A percentile compares a stretch with the other conserved stretches of the same genome.
Evolutionary conservation across 352 stramenopile genomes (phyloP).

Genomic region (Globisporangium recalcitrans): DNA sequence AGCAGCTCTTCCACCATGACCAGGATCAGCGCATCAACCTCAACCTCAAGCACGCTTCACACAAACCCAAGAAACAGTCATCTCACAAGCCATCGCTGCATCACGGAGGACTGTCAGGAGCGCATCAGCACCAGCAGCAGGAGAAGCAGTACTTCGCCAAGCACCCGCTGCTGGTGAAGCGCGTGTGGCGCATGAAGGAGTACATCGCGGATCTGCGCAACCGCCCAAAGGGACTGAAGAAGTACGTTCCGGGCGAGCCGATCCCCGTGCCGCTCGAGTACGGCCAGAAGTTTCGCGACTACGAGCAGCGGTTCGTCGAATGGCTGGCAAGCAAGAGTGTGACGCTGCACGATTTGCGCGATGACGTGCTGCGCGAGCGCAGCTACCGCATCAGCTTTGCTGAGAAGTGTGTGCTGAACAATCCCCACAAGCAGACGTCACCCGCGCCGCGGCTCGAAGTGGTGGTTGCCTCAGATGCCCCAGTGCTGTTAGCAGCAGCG

Average conservation of each 20-base stretch:
- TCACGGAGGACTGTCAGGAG: neutral
- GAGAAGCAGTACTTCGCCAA: neutral
- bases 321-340: constrained; percentile 10
- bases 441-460: neutral
- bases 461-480: neutral
- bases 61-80: neutral
- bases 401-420: constrained; percentile 2
- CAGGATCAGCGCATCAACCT: neutral
- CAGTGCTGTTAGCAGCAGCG: neutral
- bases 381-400: constrained; percentile 18
- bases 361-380: constrained; percentile 13
- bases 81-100: neutral
- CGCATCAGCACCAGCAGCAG: neutral
- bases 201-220: constrained; percentile 5
- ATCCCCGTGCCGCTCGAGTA: constrained; percentile 16
- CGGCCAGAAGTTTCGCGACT: constrained; percentile 14
- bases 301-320: constrained; percentile 17
- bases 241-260: neutral
- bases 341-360: constrained; percentile 7
- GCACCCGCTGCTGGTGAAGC: constrained; percentile 3
- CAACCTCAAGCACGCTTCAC: neutral
- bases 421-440: neutral
- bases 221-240: neutral
- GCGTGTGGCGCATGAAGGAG: constrained; percentile 4
- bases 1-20: neutral